These are phyloP conservation scores for Populus tomentosa DNA, from an alignment of 441 rosid species.

Conservation along the genomic window DNA sequence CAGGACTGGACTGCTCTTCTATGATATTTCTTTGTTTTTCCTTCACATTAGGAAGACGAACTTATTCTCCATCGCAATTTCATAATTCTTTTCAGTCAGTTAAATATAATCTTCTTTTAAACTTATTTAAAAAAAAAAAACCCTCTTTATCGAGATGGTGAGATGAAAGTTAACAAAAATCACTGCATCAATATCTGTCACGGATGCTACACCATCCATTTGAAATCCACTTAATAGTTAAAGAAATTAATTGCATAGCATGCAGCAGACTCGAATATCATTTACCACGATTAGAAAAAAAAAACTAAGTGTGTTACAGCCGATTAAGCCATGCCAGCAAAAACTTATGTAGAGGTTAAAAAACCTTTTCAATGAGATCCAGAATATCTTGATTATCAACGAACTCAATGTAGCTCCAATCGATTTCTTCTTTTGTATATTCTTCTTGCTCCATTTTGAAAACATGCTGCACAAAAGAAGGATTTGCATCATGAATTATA, in stretches of 20 bases:
- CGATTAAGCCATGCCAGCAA: background rate
- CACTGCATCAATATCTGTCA: background rate
- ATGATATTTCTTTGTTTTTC: background rate
- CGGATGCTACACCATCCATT: background rate
- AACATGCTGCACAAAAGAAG: conserved; percentile 65
- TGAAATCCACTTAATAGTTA: background rate
- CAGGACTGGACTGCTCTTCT: background rate
- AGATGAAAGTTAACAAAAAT: background rate
- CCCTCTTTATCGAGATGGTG: background rate
- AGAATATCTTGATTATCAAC: conserved; percentile 92
- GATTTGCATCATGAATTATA: conserved; percentile 8
- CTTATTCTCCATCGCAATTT: background rate
- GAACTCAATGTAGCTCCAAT: conserved; percentile 99
- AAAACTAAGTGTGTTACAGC: background rate
- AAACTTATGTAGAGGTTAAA: conserved; percentile 6
- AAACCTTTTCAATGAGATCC: conserved; percentile 94
- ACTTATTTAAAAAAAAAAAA: background rate
- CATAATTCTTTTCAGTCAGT: background rate
- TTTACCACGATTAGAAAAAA: background rate
- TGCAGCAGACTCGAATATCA: background rate
- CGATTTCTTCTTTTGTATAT: conserved; percentile 57
- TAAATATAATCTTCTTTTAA: background rate
- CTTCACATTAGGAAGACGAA: background rate
- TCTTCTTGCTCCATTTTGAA: conserved; percentile 81
- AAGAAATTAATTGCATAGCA: background rate